Evolutionary conservation across 176 grass and related monocot genomes (phyloP), one percentile per base, ranked within the genome.

Genomic region (Aegilops umbellulata): DNA sequence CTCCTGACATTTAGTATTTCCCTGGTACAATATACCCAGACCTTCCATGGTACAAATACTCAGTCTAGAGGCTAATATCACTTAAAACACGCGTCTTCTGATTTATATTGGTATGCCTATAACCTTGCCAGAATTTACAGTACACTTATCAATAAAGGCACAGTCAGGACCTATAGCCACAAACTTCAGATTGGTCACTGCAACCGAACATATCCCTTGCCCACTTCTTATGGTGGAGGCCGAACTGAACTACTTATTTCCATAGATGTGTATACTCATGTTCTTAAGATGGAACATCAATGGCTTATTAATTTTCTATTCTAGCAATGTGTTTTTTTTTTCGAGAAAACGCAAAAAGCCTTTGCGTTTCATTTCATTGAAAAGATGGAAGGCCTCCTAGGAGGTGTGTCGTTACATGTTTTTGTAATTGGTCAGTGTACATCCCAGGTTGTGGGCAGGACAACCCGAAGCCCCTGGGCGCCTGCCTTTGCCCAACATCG

Each of bases 201-300:
- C 49, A 85, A 70, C 47, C 14, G 38, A 38, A 15, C 19, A 11
- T 68, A 80, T 15, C 3, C 11, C 60, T 46, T 17, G 27, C 38
- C 15, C n/a, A 30, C 34, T 87, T 47, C 7, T 74, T 47, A 72
- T 39, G 24, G 53, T 74, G 26, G 38, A 83, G 42, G 72, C 15
- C 27, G 10, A 86, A 62, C 44, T 74, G 1, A 55, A 65, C 25
- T 34, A 46, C 12, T 60, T 62, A 35, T 24, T 75, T 7, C 57
- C 17, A 42, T 65, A 44, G 3, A 68, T 41, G 23, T 22, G 60
- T 78, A 83, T 80, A 39, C 41, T 39, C 41, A 38, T 39, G 16
- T 78, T 78, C 74, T 29, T 66, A 78, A 67, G 38, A 80, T 19
- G 27, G 60, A 35, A 84, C 15, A 78, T 49, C 35, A 78, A 78